Base-by-base conservation (phyloP, 2,329 filamentous ascomycete species). In the Fusarium sp. region DNA sequence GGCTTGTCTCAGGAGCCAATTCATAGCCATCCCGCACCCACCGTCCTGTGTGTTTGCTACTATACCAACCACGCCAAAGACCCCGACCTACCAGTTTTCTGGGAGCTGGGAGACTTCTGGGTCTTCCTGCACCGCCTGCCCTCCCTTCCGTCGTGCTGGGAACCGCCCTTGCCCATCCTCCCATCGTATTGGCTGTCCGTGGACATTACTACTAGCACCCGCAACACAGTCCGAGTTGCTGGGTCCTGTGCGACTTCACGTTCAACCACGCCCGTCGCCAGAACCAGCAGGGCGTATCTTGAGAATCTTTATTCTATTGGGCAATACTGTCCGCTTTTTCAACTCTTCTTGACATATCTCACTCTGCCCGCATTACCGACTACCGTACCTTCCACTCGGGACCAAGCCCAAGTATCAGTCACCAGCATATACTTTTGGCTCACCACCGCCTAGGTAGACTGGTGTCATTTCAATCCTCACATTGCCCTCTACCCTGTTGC, bases 101-200 rank as follows among this genome's bases (percentile, higher is more conserved):
- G 69, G 63, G 65, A 72, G 56, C 58, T 63, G 69, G 63, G 65
- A 72, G 56, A 62, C 57, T 65, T 66, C 68, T 75, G 69, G 63
- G 66, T 54, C 68, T 63, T 57, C 45, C 25, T 50, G 34, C 57
- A n/a, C 46, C 62, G 43, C 50, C 55, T 43, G 54, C 68, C 68
- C 71, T 71, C 74, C 73, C 63, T 75, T 63, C 74, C 73, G 63
- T 65, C 63, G 70, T 71, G 74, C 74, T 76, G 71, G 74, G 74
- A 76, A 62, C 58, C 59, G 64, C 62, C 58, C 63, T 59, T 72
- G 63, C 16, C 30, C 22, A 45, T 42, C 47, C 63, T 58, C 40
- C 29, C 30, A 40, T 63, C 20, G 52, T 61, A 71, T 73, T 69
- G 65, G 70, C 59, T 70, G 71, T 59, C 51, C 45, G 43, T 24